Evolutionary conservation across 1,284 basidiomycete species (phyloP), one percentile per base, ranked within the genome.

Genomic region (Entoloma clypeatum): DNA sequence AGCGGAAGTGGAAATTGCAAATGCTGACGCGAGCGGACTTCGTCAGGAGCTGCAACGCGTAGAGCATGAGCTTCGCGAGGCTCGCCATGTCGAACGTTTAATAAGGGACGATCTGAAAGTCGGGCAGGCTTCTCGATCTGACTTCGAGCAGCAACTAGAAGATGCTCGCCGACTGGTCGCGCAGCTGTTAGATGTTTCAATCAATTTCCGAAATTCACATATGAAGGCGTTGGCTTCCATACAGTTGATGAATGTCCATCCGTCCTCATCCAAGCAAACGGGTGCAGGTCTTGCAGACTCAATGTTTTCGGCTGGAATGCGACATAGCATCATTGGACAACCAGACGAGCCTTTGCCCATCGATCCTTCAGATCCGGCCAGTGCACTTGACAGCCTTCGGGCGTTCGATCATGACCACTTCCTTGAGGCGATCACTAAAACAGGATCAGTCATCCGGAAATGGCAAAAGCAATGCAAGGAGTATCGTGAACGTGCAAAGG

Each of bases 391-490:
- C 41, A 68, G 75, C 13, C 64, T 92, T 10, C 69, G 81, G 25
- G 73, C 75, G 14, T 88, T 91, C 55, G 89, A 93, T 57, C 81
- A 92, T 45, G 86, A 89, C 50, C 74, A 81, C 48, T 92, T 95
- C 60, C 63, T 87, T 22, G 92, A 94, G 36, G 80, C 80, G 0
- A 78, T 96, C 31, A 67, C 75, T 41, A 88, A 86, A 61, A 85
- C 87, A 28, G 86, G 87, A 17, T 79, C 80, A 5, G 81, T 87
- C n/a, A 87, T 93, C 40, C 84, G 90, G 44, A 96, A 94, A 62
- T 98, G 92, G 87, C 86, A 92, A 64, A 96, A 94, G 62, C 92
- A 95, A 58, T 95, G 91, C 66, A 92, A 91, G 59, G 85, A 90
- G 53, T 95, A 95, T 50, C 77, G 92, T 33, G 94, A 98, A 50